Conservation (phyloP, 1,284 basidiomycete genomes). For the Microbotryum violaceum region DNA sequence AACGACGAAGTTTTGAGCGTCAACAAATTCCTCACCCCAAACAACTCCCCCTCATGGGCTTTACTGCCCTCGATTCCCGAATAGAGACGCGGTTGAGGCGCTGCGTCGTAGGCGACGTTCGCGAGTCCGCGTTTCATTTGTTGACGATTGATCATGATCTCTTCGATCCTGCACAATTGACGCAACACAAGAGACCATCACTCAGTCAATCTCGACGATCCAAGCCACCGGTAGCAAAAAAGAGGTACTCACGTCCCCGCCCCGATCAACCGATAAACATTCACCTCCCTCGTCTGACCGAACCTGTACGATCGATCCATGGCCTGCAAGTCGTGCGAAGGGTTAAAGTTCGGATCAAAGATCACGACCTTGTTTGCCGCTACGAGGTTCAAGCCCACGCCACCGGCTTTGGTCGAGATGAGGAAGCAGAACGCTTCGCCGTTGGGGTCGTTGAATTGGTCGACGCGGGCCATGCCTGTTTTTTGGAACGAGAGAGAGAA, state of each 20-base stretch:
- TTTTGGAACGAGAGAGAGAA: no score
- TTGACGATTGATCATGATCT: constrained; percentile 35
- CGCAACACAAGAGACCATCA: neutral
- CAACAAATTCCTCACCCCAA: constrained; percentile 1
- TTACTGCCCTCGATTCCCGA: constrained; percentile 33
- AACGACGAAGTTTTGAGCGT: no score
- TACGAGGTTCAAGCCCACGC: constrained; percentile 57
- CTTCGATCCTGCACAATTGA: constrained; percentile 23
- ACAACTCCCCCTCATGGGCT: constrained; percentile 21
- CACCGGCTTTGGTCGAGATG: constrained; percentile 86
- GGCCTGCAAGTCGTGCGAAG: constrained; percentile 68
- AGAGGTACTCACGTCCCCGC: constrained; percentile 53
- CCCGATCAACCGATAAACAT: constrained; percentile 72
- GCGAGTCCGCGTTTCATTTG: constrained; percentile 21
- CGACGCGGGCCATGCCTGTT: constrained; percentile 70
- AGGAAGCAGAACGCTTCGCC: constrained; percentile 61
- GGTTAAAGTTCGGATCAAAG: constrained; percentile 86
- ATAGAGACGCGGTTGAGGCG: constrained; percentile 26
- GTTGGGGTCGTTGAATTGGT: constrained; percentile 63
- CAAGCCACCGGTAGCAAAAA: no score
- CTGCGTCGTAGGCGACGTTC: constrained; percentile 22
- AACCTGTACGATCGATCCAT: constrained; percentile 66
- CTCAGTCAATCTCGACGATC: neutral
- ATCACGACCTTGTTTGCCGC: constrained; percentile 61
- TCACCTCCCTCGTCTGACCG: constrained; percentile 77